Evolutionary conservation across 2,329 filamentous ascomycete genomes (phyloP), one percentile per base, ranked within the genome.

Genomic region (Balansia obtecta): DNA sequence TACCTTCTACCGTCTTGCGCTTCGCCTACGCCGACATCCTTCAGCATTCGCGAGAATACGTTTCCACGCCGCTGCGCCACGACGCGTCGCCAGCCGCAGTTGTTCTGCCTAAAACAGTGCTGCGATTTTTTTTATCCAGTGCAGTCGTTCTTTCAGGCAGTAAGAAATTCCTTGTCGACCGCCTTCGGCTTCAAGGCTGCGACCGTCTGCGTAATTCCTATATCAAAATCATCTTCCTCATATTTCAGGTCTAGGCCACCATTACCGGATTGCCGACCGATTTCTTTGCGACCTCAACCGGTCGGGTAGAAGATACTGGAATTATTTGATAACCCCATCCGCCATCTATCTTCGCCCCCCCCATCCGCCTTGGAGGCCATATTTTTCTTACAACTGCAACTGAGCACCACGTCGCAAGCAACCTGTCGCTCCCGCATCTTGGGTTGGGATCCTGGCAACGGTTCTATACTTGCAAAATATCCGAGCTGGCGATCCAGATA

Each of bases 391-490:
- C 8, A 27, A 27, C 15, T 5, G 34, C 37, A 34, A 9, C 18
- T 22, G 20, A 9, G n/a, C 10, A 20, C 20, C 37, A 16, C 12
- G 38, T 43, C 20, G 40, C 47, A 34, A 43, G 15, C 15, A 49
- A 12, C 8, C 13, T 37, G 33, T 38, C 33, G 18, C 41, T 49
- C 16, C 30, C 11, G n/a, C 27, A 12, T 37, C 8, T 38, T 39
- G 34, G 27, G 33, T 39, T 52, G 45, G 49, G 49, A 52, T 51
- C 45, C 41, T 46, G 32, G 40, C 49, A 50, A 32, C 20, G 48
- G 13, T 32, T 33, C 20, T 40, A 49, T 50, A 46, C 50, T 60
- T 53, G 58, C 55, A 57, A 53, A 54, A 58, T 54, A 51, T 44
- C 46, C 52, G 46, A 54, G 50, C 53, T 50, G 52, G 45, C 52